These are phyloP conservation scores for Plasmodium vivax DNA, from an alignment of 169 alveolate genomes.

Conservation along the genomic window DNA sequence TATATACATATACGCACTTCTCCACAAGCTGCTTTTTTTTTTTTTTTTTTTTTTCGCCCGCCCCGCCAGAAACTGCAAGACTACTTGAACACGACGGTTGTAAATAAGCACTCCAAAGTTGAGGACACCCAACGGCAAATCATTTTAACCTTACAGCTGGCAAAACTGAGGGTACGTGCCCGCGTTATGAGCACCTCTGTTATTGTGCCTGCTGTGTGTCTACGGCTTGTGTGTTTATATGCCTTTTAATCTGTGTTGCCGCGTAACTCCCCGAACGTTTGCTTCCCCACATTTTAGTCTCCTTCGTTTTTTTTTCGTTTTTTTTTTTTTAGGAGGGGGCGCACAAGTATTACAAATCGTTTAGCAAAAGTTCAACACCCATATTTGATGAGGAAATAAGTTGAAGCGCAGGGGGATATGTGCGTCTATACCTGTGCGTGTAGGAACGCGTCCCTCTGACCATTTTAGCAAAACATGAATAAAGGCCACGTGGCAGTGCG, in stretches of 20 bases:
- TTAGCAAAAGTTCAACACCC: conserved; percentile 52
- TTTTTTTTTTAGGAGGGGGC: conserved; percentile 69
- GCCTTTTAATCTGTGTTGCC: neutral
- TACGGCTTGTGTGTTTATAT: neutral
- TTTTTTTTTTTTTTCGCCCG: conserved; percentile 6
- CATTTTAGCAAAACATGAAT: neutral
- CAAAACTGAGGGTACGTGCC: conserved; percentile 68
- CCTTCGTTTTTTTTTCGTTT: neutral
- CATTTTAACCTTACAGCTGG: conserved; percentile 60
- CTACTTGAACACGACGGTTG: conserved; percentile 66
- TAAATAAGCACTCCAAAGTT: conserved; percentile 67
- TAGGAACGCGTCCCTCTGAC: neutral
- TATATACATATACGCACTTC: neutral
- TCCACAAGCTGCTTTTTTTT: conserved; percentile 4
- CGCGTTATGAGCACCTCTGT: neutral
- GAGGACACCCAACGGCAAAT: conserved; percentile 70
- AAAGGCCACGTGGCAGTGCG: neutral
- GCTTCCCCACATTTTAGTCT: neutral
- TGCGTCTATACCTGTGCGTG: neutral
- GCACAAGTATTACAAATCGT: conserved; percentile 58
- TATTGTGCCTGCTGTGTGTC: neutral
- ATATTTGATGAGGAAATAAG: conserved; percentile 57
- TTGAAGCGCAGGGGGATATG: neutral
- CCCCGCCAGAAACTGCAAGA: conserved; percentile 58
- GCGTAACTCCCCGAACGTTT: neutral